Evolutionary conservation across 2,329 filamentous ascomycete genomes (phyloP).

Genomic region (Sporothrix inflata): DNA sequence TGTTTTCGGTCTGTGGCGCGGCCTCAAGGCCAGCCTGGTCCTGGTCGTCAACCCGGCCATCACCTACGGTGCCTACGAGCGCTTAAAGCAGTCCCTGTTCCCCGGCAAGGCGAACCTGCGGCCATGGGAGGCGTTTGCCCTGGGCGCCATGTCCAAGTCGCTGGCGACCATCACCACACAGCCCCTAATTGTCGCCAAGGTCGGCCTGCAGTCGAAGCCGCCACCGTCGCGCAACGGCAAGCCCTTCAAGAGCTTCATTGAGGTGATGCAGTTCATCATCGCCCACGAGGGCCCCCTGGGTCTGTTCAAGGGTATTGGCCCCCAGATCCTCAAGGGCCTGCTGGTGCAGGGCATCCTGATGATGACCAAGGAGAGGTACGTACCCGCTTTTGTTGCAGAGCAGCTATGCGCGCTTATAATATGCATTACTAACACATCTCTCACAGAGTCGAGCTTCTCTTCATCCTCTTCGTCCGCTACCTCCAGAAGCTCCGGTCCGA

Average conservation of each 20-base stretch:
- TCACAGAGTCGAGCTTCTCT: slow-evolving; percentile 79
- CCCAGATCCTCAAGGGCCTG: slow-evolving; percentile 90
- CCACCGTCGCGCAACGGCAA: slow-evolving; percentile 82
- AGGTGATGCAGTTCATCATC: slow-evolving; percentile 94
- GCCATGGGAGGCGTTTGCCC: slow-evolving; percentile 85
- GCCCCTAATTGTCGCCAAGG: slow-evolving; percentile 95
- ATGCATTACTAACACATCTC: slow-evolving; percentile 28
- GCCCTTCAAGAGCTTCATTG: slow-evolving; percentile 88
- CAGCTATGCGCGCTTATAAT: too few species aligned
- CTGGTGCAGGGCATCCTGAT: slow-evolving; percentile 94
- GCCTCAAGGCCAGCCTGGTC: slow-evolving; percentile 92
- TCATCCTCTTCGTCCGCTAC: slow-evolving; percentile 84
- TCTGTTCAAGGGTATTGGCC: slow-evolving; percentile 96
- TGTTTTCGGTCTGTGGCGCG: slow-evolving; percentile 86
- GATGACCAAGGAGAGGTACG: slow-evolving; percentile 97
- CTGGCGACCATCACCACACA: slow-evolving; percentile 91
- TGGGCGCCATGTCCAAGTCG: slow-evolving; percentile 91
- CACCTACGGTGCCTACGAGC: slow-evolving; percentile 95
- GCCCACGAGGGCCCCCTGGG: slow-evolving; percentile 80
- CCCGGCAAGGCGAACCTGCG: slow-evolving; percentile 74
- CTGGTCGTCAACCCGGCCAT: slow-evolving; percentile 96
- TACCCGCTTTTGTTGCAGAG: background rate
- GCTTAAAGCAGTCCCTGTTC: slow-evolving; percentile 76
- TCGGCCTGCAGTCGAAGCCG: slow-evolving; percentile 91
- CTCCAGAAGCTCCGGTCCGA: slow-evolving; percentile 70